Base-by-base conservation (phyloP, 2,329 filamentous ascomycete genomes). In the Apiospora pterosperma region DNA sequence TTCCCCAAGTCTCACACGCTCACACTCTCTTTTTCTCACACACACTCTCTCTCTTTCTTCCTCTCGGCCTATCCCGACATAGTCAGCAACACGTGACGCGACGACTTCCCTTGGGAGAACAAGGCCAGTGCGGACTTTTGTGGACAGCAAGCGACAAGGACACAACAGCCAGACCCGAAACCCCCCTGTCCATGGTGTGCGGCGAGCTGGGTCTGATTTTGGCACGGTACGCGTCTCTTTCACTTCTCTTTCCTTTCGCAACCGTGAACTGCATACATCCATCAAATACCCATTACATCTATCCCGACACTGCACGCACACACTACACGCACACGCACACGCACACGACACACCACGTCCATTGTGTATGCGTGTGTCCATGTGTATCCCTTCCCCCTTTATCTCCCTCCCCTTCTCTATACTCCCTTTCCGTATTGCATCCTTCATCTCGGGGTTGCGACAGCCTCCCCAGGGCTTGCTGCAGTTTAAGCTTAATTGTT, bases 181-280 rank as follows among this genome's bases (percentile, higher is more conserved):
- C 31, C 39, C 39, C 38, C 60, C 60, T 62, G 60, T 42, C 31
- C 16, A 23, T 48, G 23, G 48, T 34, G 48, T 55, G 48, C 48
- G 48, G 48, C 48, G 28, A 34, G 48, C 48, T 55, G 48, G 48
- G 48, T 55, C 48, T 55, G 48, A 55, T 34, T 36, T 64, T 61
- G 58, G 59, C 64, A 64, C 64, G 64, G 64, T 66, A 64, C 64
- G 64, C 64, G 64, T 66, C 64, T 65, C 59, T 48, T 28, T 44
- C 25, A 36, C 60, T 62, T 41, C 44, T 41, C 36, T 44, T 55
- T 42, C 28, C 55, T 39, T 55, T 44, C 59, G 48, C 48, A 55
- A 55, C 48, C 48, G 48, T 55, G 48, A 55, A 55, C 48, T 34
- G 48, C 48, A 55, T 55, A 12, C 36, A 38, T 55, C 16, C 38